Percentiles rank a stretch among this genome's conserved stretches.
Evolutionary conservation across 148 eudicot species (phyloP).

Genomic region (Limonium bicolor): DNA sequence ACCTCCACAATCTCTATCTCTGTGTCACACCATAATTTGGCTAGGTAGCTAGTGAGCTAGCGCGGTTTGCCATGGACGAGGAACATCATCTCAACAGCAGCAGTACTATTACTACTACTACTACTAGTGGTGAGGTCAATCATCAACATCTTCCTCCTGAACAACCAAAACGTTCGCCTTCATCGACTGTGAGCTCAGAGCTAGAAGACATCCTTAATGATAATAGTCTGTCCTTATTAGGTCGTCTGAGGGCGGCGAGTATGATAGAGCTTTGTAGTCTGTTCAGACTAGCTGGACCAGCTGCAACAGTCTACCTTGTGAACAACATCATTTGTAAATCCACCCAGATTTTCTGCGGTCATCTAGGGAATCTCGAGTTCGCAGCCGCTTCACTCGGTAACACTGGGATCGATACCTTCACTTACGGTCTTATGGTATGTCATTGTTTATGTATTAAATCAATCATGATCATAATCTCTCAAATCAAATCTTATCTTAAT

Average conservation of each 20-base stretch:
- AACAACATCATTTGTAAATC: constrained; percentile 31
- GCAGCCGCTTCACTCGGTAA: constrained; percentile 52
- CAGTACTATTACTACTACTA: too few species aligned
- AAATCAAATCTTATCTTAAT: background rate
- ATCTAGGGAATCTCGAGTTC: constrained; percentile 44
- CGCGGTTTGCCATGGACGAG: too few species aligned
- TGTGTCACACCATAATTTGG: too few species aligned
- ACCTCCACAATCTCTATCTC: too few species aligned
- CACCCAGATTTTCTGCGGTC: constrained; percentile 48
- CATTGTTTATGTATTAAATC: background rate
- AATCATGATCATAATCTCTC: background rate
- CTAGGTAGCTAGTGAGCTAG: too few species aligned
- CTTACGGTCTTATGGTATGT: constrained; percentile 47
- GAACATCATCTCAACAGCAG: too few species aligned
- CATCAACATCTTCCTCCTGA: too few species aligned
- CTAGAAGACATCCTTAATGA: constrained; percentile 18
- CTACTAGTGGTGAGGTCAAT: too few species aligned
- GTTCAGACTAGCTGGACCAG: constrained; percentile 30
- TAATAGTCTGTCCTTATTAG: constrained; percentile 3
- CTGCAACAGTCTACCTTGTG: constrained; percentile 37
- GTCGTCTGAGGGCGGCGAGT: constrained; percentile 17
- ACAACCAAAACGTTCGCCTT: too few species aligned
- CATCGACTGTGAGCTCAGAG: constrained; percentile 13
- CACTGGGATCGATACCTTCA: constrained; percentile 37
- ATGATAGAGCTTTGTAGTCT: constrained; percentile 17